A percentile compares a stretch with the other conserved stretches of the same genome.
Evolutionary conservation across 2,329 filamentous ascomycete species (phyloP).

Genomic region (Hypomyces perniciosus): DNA sequence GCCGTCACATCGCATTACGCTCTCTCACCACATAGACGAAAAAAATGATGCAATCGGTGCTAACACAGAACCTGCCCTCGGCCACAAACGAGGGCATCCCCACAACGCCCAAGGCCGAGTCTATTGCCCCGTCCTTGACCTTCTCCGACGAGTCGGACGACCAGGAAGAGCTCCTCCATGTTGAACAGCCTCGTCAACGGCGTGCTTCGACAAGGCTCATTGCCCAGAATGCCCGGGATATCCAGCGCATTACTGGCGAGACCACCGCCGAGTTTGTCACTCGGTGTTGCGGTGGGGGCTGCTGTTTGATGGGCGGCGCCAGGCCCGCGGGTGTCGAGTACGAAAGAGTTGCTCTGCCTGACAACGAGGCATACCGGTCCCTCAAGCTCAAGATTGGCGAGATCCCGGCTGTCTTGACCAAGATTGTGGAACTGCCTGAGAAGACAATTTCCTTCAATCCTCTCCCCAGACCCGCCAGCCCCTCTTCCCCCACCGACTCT

Average conservation of each 20-base stretch:
- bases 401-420: slow-evolving; percentile 67
- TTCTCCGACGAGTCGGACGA: slow-evolving; percentile 59
- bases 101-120: slow-evolving; percentile 40
- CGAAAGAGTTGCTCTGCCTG: slow-evolving; percentile 54
- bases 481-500: slow-evolving; percentile 43
- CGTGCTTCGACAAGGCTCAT: slow-evolving; percentile 66
- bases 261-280: slow-evolving; percentile 56
- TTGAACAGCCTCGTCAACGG: slow-evolving; percentile 43
- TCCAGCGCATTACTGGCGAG: slow-evolving; percentile 59
- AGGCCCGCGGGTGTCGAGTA: slow-evolving; percentile 43
- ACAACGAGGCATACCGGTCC: slow-evolving; percentile 79
- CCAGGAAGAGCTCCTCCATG: slow-evolving; percentile 44
- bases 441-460: slow-evolving; percentile 67
- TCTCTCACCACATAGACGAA: not conserved
- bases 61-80: slow-evolving; percentile 6
- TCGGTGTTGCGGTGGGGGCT: slow-evolving; percentile 59
- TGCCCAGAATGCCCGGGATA: slow-evolving; percentile 55
- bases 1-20: not conserved
- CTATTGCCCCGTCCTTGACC: slow-evolving; percentile 55
- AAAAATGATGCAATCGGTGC: slow-evolving; percentile 10
- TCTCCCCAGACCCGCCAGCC: slow-evolving; percentile 33
- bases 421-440: slow-evolving; percentile 64
- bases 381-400: slow-evolving; percentile 70
- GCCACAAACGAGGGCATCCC: slow-evolving; percentile 37
- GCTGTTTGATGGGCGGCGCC: slow-evolving; percentile 48